A percentile compares a stretch with the other conserved stretches of the same genome.
These are phyloP conservation scores for Teunomyces tritomae DNA, from an alignment of 805 yeast species.

Conservation along the genomic window DNA sequence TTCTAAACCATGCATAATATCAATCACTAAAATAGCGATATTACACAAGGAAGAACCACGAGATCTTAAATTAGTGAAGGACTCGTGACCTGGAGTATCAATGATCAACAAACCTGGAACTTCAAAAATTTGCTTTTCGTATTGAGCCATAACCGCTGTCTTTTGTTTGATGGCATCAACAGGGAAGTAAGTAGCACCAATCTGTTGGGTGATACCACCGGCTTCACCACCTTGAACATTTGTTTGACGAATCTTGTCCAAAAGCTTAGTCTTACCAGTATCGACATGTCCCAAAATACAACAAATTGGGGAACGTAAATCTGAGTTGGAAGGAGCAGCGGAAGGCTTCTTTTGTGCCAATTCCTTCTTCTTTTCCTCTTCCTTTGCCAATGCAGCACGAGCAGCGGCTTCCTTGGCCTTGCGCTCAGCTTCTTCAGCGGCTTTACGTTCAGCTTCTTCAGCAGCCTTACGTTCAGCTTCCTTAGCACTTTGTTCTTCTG, in stretches of 20 bases:
- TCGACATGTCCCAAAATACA: conserved; percentile 99
- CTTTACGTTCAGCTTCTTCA: conserved; percentile 28
- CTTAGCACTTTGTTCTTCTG: conserved; percentile 12
- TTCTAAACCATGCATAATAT: conserved; percentile 98
- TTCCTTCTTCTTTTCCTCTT: conserved; percentile 9
- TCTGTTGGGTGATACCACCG: conserved; percentile 99
- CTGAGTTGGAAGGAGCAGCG: conserved; percentile 30
- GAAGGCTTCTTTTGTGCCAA: conserved; percentile 10
- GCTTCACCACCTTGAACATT: conserved; percentile 99
- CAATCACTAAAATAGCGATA: conserved; percentile 97
- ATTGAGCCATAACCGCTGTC: conserved; percentile 85
- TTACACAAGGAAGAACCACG: conserved; percentile 99
- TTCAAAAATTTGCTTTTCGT: conserved; percentile 81
- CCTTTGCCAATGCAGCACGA: conserved; percentile 6
- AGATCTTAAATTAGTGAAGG: conserved; percentile 93
- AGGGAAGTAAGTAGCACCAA: conserved; percentile 99
- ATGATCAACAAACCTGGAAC: conserved; percentile 96
- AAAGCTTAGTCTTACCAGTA: conserved; percentile 96
- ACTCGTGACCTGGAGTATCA: conserved; percentile 99
- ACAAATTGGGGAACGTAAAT: conserved; percentile 97
- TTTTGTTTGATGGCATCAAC: conserved; percentile 88
- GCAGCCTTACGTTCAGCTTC: conserved; percentile 20
- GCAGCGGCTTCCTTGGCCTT: conserved; percentile 22
- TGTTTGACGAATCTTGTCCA: conserved; percentile 97
- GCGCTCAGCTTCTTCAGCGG: conserved; percentile 24